Evolutionary conservation across 441 rosid genomes (phyloP), one percentile per base, ranked within the genome.

Genomic region (Euphorbia schlechtendalii): DNA sequence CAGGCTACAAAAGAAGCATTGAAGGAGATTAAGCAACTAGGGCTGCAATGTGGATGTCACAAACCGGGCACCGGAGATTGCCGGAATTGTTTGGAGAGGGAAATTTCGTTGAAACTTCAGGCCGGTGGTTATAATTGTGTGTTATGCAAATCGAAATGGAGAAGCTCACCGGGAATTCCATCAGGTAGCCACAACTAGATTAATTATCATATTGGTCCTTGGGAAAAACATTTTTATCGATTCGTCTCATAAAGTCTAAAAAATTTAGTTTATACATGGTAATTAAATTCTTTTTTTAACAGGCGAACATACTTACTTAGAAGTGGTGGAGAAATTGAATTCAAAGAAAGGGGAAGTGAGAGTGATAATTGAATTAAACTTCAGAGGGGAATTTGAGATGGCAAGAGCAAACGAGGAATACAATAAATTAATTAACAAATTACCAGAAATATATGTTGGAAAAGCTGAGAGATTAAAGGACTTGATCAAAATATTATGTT

Each of bases 81-180:
- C 76, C 79, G 90, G 82, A 68, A 53, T 61, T 90, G 89, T 59
- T 61, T 81, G 62, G 82, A 77, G 45, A 69, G 73, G 30, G 84
- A 83, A 46, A 65, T 93, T 22, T 76, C 80, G 25, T 13, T 72
- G 62, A 80, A 79, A 67, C 96, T 93, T 41, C 87, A 69, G 70
- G 77, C 66, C 41, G 67, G 55, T 18, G 97, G 90, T 12, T 85
- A 73, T 69, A 71, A 84, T 78, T 90, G 87, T 52, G 73, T 67
- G 59, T 73, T 82, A 43, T 83, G 84, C 68, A 85, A 81, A 68
- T 93, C 98, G 13, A 86, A 84, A 70, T 93, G 98, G 98, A 85
- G 72, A 78, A 84, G 89, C 72, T 75, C 86, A 21, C 74, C 69
- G 3, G 88, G 74, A 49, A 86, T 86, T 63, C 98, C 88, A n/a